Evolutionary conservation across 805 yeast genomes (phyloP).

Genomic region (Teunomyces lycoperdinae): DNA sequence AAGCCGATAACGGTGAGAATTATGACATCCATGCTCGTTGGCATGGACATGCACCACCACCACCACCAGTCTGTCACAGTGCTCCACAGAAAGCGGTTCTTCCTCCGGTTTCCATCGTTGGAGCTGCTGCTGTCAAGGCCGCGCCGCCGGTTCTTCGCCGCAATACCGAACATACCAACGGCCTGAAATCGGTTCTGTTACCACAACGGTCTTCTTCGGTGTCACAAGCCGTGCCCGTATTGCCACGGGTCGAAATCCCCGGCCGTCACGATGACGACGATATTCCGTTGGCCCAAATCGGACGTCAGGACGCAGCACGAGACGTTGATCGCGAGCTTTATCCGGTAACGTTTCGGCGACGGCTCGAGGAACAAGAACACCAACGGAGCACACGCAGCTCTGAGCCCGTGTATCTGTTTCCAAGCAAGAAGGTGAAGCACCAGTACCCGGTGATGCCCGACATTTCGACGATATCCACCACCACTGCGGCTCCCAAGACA

Average conservation of each 20-base stretch:
- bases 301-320: background rate
- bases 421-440: constrained; percentile 11
- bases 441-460: background rate
- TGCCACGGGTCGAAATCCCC: background rate
- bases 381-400: background rate
- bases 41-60: background rate
- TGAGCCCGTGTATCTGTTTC: background rate
- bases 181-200: too few species aligned
- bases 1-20: constrained; percentile 9
- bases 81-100: background rate
- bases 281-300: background rate
- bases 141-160: background rate
- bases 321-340: background rate
- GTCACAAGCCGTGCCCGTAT: background rate
- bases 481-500: background rate
- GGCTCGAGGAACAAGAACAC: constrained; percentile 7
- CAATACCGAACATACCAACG: too few species aligned
- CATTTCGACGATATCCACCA: background rate
- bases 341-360: background rate
- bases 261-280: background rate
- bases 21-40: background rate
- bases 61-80: background rate
- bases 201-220: too few species aligned
- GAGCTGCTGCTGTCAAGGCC: background rate
- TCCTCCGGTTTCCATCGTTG: background rate